Evolutionary conservation across 306 rosid genomes (phyloP), one percentile per base, ranked within the genome.

Genomic region (Dalbergia oliveri): DNA sequence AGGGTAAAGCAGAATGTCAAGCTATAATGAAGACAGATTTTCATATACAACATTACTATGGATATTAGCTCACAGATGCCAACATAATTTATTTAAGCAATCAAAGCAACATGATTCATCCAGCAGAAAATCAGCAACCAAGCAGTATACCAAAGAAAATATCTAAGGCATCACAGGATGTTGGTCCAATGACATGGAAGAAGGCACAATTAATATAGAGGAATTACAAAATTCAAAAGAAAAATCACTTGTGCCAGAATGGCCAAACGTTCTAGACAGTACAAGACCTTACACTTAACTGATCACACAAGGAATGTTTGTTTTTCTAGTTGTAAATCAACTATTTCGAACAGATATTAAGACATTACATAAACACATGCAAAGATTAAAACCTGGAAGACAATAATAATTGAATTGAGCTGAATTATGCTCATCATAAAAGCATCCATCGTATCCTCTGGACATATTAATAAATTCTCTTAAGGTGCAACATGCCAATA

Each of bases 61-160:
- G 3, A 41, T 6, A 41, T 70, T 61, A 61, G 45, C 70, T 33
- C 34, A 19, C 23, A 0, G 56, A 43, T 11, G 1, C 14, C 34
- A 79, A 45, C 18, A 61, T 62, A 15, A 71, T 35, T 66, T 63
- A 63, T 72, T 72, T 63, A 11, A 72, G 54, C 72, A 79, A 63
- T 56, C 66, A 72, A 34, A 67, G 69, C 54, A 57, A 26, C 76
- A 57, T 11, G 11, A 68, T 21, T 11, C 12, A 56, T 56, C 51
- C 67, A 26, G 41, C 18, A 4, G 14, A 69, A 47, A 77, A 35
- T 31, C 53, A 21, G 23, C 73, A 37, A 54, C 49, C 43, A 39
- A 51, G 64, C 5, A 23, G 51, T 64, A 49, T 16, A 49, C 41
- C 11, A 0, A 11, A 49, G 0, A 35, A 4, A 10, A 18, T 0